A percentile compares a stretch with the other conserved stretches of the same genome.
These are phyloP conservation scores for Podospora anserina DNA, from an alignment of 495 filamentous ascomycete genomes.

Conservation along the genomic window DNA sequence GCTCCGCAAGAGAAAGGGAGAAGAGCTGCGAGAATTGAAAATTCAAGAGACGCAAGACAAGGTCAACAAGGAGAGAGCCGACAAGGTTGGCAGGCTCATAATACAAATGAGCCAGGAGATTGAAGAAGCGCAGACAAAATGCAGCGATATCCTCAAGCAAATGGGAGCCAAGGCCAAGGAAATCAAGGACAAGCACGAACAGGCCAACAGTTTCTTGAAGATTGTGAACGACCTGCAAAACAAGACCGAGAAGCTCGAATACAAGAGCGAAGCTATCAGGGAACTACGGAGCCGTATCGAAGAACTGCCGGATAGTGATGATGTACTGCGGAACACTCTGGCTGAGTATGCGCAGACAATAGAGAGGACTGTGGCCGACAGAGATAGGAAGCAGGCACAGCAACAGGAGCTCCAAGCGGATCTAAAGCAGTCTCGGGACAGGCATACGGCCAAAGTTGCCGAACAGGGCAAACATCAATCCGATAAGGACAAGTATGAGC, in stretches of 20 bases:
- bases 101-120: slow-evolving; percentile 68
- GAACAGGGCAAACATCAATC: slow-evolving; percentile 83
- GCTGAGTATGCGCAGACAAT: slow-evolving; percentile 77
- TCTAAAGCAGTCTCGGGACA: slow-evolving; percentile 55
- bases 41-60: slow-evolving; percentile 73
- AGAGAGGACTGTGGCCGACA: slow-evolving; percentile 58
- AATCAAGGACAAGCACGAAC: slow-evolving; percentile 43
- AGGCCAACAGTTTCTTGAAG: slow-evolving; percentile 46
- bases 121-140: slow-evolving; percentile 60
- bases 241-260: slow-evolving; percentile 53
- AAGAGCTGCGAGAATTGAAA: slow-evolving; percentile 66
- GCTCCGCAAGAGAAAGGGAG: slow-evolving; percentile 76
- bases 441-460: slow-evolving; percentile 67
- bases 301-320: slow-evolving; percentile 73
- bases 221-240: slow-evolving; percentile 66
- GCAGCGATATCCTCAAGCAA: slow-evolving; percentile 50
- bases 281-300: slow-evolving; percentile 67
- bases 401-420: slow-evolving; percentile 63
- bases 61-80: slow-evolving; percentile 81
- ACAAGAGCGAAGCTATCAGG: slow-evolving; percentile 57
- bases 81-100: slow-evolving; percentile 62
- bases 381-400: slow-evolving; percentile 55
- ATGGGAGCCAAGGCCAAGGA: slow-evolving; percentile 40
- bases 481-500: slow-evolving; percentile 80
- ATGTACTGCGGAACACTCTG: slow-evolving; percentile 70